Evolutionary conservation across 2,329 filamentous ascomycete genomes (phyloP).

Genomic region (Exophiala spinifera): DNA sequence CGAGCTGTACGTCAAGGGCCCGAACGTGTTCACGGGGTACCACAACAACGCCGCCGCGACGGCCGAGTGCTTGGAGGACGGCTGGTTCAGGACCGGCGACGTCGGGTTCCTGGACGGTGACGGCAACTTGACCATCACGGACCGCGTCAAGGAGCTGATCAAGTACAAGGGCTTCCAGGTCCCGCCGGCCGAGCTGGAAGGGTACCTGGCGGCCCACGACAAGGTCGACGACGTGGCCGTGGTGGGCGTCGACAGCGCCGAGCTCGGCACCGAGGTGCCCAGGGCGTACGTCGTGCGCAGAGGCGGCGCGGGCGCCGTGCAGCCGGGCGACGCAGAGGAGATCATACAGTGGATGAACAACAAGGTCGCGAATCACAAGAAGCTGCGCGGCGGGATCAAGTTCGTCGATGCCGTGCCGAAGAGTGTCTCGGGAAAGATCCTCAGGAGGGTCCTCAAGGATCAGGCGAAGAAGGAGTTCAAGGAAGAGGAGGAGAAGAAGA

Average conservation of each 20-base stretch:
- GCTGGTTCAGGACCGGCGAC: conserved; percentile 89
- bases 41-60: conserved; percentile 59
- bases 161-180: conserved; percentile 52
- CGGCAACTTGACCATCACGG: conserved; percentile 88
- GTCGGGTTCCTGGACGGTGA: conserved; percentile 68
- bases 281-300: conserved; percentile 42
- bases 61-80: conserved; percentile 63
- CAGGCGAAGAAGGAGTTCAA: conserved; percentile 31
- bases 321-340: conserved; percentile 44
- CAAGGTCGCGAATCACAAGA: conserved; percentile 36
- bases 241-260: conserved; percentile 39
- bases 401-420: conserved; percentile 40
- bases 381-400: conserved; percentile 37
- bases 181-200: conserved; percentile 50
- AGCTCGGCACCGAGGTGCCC: conserved; percentile 41
- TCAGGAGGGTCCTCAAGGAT: conserved; percentile 36
- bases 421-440: conserved; percentile 39
- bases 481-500: conserved; percentile 29
- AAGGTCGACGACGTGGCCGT: conserved; percentile 46
- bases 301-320: conserved; percentile 49
- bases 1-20: conserved; percentile 66
- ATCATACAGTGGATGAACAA: conserved; percentile 35
- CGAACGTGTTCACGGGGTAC: conserved; percentile 63
- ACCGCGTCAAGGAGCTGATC: conserved; percentile 66
- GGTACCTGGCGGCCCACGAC: conserved; percentile 42